Evolutionary conservation across 176 grass and related monocot genomes (phyloP).

Genomic region (Ananas comosus): DNA sequence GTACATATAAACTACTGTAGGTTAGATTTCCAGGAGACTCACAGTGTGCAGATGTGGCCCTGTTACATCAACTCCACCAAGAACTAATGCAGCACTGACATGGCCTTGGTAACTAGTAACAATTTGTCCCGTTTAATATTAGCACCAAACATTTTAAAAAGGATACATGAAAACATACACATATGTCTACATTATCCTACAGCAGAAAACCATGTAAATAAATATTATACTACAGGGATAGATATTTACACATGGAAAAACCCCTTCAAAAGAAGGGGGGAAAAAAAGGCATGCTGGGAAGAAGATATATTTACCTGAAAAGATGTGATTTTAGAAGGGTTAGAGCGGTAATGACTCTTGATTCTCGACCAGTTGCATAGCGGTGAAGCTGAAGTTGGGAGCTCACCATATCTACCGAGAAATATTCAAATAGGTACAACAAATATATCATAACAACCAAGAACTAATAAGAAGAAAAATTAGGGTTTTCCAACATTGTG

Average conservation of each 20-base stretch:
- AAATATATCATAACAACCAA: background rate
- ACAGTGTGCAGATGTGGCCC: conserved; percentile 93
- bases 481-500: background rate
- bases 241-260: no score
- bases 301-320: conserved; percentile 43
- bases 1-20: no score
- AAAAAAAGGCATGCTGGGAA: background rate
- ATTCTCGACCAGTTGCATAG: conserved; percentile 88
- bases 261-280: no score
- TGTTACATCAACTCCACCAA: conserved; percentile 79
- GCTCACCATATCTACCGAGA: conserved; percentile 75
- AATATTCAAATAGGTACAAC: conserved; percentile 2
- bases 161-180: background rate
- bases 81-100: conserved; percentile 84
- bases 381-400: conserved; percentile 87
- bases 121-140: background rate
- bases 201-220: no score
- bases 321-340: conserved; percentile 87
- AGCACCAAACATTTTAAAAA: background rate
- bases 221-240: no score
- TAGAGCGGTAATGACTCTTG: conserved; percentile 81
- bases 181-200: no score
- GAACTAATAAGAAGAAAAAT: background rate
- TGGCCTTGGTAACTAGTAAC: conserved; percentile 55
- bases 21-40: background rate